Base-by-base conservation (phyloP, 768 basidiomycete species). In the Termitomyces sp. region DNA sequence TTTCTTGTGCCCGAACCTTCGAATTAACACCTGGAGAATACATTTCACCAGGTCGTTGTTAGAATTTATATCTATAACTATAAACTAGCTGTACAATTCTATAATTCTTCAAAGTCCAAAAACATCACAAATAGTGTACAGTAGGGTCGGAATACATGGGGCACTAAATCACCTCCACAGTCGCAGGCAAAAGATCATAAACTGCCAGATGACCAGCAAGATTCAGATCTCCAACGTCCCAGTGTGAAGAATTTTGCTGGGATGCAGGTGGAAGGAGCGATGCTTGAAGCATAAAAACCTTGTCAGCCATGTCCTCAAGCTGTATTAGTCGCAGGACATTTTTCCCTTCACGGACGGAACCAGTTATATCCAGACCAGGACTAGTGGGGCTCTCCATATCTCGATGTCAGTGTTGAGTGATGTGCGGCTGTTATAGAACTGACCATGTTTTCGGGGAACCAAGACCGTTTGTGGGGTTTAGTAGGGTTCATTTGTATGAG, bases 1-100 rank as follows among this genome's bases (percentile, higher is more conserved):
- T 90, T 97, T 64, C 73, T 99, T 40, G 84, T 94, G 12, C 69
- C 87, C 1, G 90, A 93, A 62, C 80, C 83, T 28, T 71, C 74
- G 28, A 38, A 14, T 45, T 54, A 11, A 46, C 26, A 35, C 5
- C 8, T 10, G 22, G 15, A 5, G n/a, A 10, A 37, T 15, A 15
- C 17, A 6, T 38, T 49, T n/a, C 22, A 22, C 22, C 11, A 8
- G 24, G 12, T 46, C 9, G 4, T 26, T n/a, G n/a, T 46, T 9
- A 34, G 45, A 38, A 11, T 26, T 30, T 40, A 54, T 32, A 54
- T 10, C 34, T 54, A 46, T 26, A 40, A 17, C 40, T n/a, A n/a
- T n/a, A n/a, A 54, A 12, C 17, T 45, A 45, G 17, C 5, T 46
- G 44, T 54, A 45, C 44, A 54, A 15, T 24, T 30, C 4, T 37